A percentile compares a stretch with the other conserved stretches of the same genome.
Conservation (phyloP, 106 monocot genomes). For the Allium sativum region DNA sequence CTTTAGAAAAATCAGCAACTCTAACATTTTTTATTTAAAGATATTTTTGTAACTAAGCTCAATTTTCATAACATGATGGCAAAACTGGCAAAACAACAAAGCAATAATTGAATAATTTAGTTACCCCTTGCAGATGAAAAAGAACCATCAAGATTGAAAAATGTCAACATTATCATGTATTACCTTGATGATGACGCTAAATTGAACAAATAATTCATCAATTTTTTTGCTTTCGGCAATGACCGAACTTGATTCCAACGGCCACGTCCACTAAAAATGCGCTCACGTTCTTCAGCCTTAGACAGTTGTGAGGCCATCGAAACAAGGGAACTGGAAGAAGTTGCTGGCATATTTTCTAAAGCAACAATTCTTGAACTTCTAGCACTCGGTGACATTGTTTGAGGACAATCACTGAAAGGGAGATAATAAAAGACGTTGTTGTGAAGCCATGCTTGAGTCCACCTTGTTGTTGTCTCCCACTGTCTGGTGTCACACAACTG, state of each 20-base stretch:
- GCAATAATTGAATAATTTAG: too few species aligned
- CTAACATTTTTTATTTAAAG: too few species aligned
- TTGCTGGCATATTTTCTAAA: slow-evolving; percentile 81
- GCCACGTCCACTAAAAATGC: slow-evolving; percentile 51
- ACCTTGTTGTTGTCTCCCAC: too few species aligned
- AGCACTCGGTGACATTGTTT: slow-evolving; percentile 88
- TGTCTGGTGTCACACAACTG: too few species aligned
- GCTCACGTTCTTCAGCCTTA: slow-evolving; percentile 87
- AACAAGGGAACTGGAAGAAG: slow-evolving; percentile 68
- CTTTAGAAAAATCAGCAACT: too few species aligned
- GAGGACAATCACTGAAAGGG: slow-evolving; percentile 37
- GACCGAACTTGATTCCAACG: slow-evolving; percentile 92
- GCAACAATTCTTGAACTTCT: slow-evolving; percentile 83
- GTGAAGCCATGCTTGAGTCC: too few species aligned
- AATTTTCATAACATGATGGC: too few species aligned
- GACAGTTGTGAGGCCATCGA: slow-evolving; percentile 91
- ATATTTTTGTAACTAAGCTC: too few species aligned
- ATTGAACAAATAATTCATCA: slow-evolving; percentile 77
- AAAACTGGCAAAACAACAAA: too few species aligned
- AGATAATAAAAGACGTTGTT: background rate
- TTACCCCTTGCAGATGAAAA: too few species aligned
- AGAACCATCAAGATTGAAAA: too few species aligned
- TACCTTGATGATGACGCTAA: slow-evolving; percentile 77
- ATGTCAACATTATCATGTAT: background rate
- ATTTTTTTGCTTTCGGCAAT: slow-evolving; percentile 67